Evolutionary conservation across 495 filamentous ascomycete genomes (phyloP).

Genomic region (Cladorrhinum samala): DNA sequence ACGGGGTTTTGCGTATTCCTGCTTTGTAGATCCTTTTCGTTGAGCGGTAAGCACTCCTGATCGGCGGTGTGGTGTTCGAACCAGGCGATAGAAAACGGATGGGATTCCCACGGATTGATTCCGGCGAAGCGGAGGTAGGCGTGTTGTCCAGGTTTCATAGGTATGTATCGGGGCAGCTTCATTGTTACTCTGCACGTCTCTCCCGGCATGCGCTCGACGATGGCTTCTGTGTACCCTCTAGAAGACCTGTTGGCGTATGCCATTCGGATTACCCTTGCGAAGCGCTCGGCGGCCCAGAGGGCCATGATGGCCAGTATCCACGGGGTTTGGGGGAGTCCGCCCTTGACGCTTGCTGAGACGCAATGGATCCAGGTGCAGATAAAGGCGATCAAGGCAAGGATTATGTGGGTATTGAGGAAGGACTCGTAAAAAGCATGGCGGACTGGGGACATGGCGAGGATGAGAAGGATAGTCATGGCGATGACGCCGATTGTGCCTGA

Average conservation of each 20-base stretch:
- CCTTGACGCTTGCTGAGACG: constrained; percentile 29
- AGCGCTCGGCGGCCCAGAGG: constrained; percentile 73
- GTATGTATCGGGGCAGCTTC: constrained; percentile 67
- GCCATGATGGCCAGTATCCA: constrained; percentile 63
- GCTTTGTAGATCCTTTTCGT: constrained; percentile 21
- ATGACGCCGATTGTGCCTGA: constrained; percentile 47
- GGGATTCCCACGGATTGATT: constrained; percentile 73
- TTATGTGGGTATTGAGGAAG: constrained; percentile 79
- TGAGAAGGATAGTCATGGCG: constrained; percentile 51
- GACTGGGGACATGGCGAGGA: constrained; percentile 64
- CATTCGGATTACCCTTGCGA: constrained; percentile 60
- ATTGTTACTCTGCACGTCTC: constrained; percentile 80
- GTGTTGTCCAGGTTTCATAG: constrained; percentile 78
- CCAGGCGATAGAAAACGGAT: constrained; percentile 95
- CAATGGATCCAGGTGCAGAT: constrained; percentile 67
- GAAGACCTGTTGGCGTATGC: constrained; percentile 60
- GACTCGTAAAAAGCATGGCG: constrained; percentile 95
- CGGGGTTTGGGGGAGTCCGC: constrained; percentile 55
- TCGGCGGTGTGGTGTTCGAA: constrained; percentile 40
- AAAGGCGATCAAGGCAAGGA: constrained; percentile 56
- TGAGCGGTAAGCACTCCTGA: constrained; percentile 20
- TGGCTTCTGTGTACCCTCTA: constrained; percentile 60
- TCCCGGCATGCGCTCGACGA: constrained; percentile 70
- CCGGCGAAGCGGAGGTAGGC: constrained; percentile 77
- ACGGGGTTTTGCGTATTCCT: constrained; percentile 6